Evolutionary conservation across 2,329 filamentous ascomycete genomes (phyloP).

Genomic region (Lachnellula arida): DNA sequence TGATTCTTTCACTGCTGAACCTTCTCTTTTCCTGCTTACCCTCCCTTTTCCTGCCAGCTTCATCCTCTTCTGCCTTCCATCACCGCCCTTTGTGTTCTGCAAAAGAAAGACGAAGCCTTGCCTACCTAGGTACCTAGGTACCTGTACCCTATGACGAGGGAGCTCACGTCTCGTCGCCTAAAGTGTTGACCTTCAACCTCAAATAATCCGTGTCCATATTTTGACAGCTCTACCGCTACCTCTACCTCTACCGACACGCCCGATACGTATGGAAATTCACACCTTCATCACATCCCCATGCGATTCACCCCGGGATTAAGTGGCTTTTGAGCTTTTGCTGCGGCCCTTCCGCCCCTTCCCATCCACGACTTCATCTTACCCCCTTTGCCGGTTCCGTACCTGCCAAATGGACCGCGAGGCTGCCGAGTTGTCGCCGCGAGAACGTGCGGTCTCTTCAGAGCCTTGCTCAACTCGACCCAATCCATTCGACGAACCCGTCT

Average conservation of each 20-base stretch:
- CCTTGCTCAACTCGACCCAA: slow-evolving; percentile 59
- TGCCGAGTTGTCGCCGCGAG: slow-evolving; percentile 40
- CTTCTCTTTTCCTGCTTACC: neutral
- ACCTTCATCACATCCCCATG: slow-evolving; percentile 9
- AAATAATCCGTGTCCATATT: neutral
- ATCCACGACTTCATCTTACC: slow-evolving; percentile 40
- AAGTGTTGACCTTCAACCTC: slow-evolving; percentile 1
- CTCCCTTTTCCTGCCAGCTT: neutral
- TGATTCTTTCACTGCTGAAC: neutral
- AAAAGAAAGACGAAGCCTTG: neutral
- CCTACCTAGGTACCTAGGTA: too few relatives aligned
- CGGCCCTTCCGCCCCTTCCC: slow-evolving; percentile 15
- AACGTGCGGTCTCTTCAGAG: slow-evolving; percentile 58
- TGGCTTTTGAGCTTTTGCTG: slow-evolving; percentile 23
- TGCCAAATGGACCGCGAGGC: slow-evolving; percentile 37
- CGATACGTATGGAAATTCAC: slow-evolving; percentile 4
- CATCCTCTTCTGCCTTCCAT: neutral
- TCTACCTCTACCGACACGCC: neutral
- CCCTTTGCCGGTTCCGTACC: slow-evolving; percentile 31
- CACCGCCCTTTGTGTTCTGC: neutral
- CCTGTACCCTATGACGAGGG: slow-evolving; percentile 4
- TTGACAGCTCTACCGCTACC: neutral
- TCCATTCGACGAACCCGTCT: slow-evolving; percentile 56
- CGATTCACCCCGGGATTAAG: slow-evolving; percentile 13
- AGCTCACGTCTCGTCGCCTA: slow-evolving; percentile 13